A percentile compares a stretch with the other conserved stretches of the same genome.
Conservation (phyloP, 192 early-diverging fungal genomes). For the Rhizophagus sp. region DNA sequence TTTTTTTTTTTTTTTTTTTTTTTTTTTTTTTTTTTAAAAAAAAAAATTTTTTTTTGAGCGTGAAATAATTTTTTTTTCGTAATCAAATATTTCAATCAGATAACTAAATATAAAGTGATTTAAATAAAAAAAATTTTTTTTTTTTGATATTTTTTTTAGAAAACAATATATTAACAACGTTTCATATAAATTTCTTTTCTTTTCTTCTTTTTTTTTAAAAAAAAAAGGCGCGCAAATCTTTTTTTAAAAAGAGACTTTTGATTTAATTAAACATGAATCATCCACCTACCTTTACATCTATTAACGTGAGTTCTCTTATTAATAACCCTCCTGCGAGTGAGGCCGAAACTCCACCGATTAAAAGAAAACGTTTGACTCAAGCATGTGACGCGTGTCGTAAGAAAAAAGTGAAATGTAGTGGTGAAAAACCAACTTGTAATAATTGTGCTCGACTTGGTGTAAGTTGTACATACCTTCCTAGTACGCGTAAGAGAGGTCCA, state of each 20-base stretch:
- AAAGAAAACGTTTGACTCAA: conserved; percentile 68
- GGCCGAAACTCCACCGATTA: conserved; percentile 17
- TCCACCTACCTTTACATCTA: background rate
- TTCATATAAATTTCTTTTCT: too few species aligned
- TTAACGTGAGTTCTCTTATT: background rate
- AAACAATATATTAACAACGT: too few species aligned
- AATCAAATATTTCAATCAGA: too few species aligned
- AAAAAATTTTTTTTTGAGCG: too few species aligned
- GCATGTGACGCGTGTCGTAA: conserved; percentile 74
- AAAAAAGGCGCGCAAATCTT: background rate
- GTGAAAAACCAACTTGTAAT: conserved; percentile 74
- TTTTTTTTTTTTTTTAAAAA: too few species aligned
- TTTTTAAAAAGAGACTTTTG: background rate
- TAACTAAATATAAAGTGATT: too few species aligned
- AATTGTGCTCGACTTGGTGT: conserved; percentile 72
- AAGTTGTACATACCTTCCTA: conserved; percentile 79
- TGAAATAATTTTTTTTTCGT: too few species aligned
- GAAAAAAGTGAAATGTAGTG: conserved; percentile 70
- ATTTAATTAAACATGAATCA: background rate
- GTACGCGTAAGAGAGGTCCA: conserved; percentile 87
- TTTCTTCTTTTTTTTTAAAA: too few species aligned
- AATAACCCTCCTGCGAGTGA: background rate
- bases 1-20: too few species aligned
- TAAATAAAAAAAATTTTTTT: too few species aligned
- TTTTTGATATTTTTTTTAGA: too few species aligned